These are phyloP conservation scores for Stephanodiscus triporus DNA, from an alignment of 108 stramenopile species.

Conservation along the genomic window DNA sequence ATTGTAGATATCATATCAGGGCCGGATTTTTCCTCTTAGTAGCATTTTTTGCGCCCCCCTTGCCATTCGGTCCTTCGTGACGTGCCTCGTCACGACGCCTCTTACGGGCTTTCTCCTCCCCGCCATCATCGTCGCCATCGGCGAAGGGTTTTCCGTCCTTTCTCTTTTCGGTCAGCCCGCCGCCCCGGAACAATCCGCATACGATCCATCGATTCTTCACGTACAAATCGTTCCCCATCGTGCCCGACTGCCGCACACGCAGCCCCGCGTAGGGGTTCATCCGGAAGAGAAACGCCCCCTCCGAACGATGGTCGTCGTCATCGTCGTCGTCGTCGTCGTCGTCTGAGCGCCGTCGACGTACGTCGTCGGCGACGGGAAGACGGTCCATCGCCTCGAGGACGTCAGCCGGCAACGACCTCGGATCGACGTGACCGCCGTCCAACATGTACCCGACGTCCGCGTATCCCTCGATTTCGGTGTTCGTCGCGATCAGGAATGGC, in stretches of 20 bases:
- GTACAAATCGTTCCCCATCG: slow-evolving; percentile 90
- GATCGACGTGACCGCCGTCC: slow-evolving; percentile 58
- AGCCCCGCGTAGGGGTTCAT: slow-evolving; percentile 82
- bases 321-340: slow-evolving; percentile 33
- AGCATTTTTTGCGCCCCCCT: slow-evolving; percentile 25
- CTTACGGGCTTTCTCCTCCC: slow-evolving; percentile 30
- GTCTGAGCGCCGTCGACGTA: slow-evolving; percentile 24
- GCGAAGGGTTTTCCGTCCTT: slow-evolving; percentile 6
- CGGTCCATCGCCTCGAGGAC: slow-evolving; percentile 38
- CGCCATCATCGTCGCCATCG: slow-evolving; percentile 12
- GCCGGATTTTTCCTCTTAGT: slow-evolving; percentile 58
- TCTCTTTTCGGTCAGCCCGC: not conserved
- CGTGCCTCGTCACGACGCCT: not conserved
- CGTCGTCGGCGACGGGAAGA: slow-evolving; percentile 43
- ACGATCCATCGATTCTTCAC: slow-evolving; percentile 88
- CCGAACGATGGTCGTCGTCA: slow-evolving; percentile 19
- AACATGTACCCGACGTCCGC: slow-evolving; percentile 74
- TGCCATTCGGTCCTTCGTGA: not conserved
- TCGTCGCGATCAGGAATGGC: slow-evolving; percentile 85
- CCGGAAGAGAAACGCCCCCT: slow-evolving; percentile 59
- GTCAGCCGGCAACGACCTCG: slow-evolving; percentile 28
- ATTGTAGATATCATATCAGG: slow-evolving; percentile 36
- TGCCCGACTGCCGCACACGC: slow-evolving; percentile 86
- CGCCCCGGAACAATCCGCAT: slow-evolving; percentile 60
- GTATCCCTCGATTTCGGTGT: slow-evolving; percentile 87